Evolutionary conservation across 2,329 filamentous ascomycete species (phyloP).

Genomic region (Fusarium redolens): DNA sequence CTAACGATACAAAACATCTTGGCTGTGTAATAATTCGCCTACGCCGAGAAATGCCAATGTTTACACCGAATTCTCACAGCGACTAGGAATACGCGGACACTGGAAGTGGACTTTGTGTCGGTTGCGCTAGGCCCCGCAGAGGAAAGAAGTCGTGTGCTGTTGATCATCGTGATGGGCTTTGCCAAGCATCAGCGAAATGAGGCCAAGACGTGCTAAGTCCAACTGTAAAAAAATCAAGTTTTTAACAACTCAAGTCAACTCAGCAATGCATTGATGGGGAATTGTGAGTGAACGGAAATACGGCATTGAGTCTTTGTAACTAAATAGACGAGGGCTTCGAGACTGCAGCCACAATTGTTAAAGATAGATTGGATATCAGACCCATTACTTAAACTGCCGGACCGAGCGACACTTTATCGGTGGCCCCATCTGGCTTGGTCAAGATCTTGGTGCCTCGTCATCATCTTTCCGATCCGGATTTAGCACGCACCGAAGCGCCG

Average conservation of each 20-base stretch:
- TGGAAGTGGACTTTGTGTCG: conserved; percentile 12
- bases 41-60: conserved; percentile 27
- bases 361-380: not conserved
- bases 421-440: conserved; percentile 12
- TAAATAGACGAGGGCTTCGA: not conserved
- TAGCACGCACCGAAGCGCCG: not conserved
- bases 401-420: conserved; percentile 4
- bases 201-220: conserved; percentile 21
- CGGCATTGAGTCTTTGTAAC: not conserved
- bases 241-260: not conserved
- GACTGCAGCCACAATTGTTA: conserved; percentile 1
- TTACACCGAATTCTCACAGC: not conserved
- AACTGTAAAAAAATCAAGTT: conserved; percentile 21
- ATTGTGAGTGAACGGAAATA: not conserved
- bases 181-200: conserved; percentile 31
- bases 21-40: conserved; percentile 19
- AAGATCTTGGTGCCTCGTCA: conserved; percentile 23
- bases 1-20: conserved; percentile 12
- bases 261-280: not conserved
- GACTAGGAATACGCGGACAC: conserved; percentile 11
- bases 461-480: conserved; percentile 4
- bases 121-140: conserved; percentile 21
- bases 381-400: not conserved
- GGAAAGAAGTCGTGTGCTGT: conserved; percentile 33
- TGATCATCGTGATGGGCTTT: conserved; percentile 6